Percentiles rank a stretch among this genome's conserved stretches.
Evolutionary conservation across 2,329 filamentous ascomycete genomes (phyloP).

Genomic region (Colletotrichum chrysophilum): DNA sequence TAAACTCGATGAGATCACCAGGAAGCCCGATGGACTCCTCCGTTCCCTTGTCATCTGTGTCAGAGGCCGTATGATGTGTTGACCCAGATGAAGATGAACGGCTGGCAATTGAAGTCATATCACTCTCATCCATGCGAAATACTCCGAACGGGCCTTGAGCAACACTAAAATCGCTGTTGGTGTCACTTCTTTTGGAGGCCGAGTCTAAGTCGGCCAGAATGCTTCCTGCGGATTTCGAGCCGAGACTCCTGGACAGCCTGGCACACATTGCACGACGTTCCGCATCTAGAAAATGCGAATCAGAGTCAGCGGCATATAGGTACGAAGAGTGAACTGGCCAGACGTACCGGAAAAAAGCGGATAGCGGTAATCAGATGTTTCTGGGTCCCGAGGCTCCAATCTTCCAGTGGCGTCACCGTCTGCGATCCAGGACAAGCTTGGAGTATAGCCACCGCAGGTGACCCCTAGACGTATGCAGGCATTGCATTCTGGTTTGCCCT

Average conservation of each 20-base stretch:
- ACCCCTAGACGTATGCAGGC: constrained; percentile 39
- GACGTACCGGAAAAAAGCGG: background rate
- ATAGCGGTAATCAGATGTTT: background rate
- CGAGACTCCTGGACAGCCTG: background rate
- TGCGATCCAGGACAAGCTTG: background rate
- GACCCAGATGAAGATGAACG: background rate
- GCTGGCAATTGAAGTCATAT: background rate
- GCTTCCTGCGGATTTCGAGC: background rate
- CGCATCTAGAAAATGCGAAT: background rate
- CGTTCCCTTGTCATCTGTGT: background rate
- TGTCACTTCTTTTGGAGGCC: background rate
- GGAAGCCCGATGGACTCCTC: background rate
- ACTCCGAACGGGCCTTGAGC: background rate
- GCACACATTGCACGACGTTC: background rate
- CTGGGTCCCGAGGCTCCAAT: background rate
- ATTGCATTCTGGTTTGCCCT: constrained; percentile 41
- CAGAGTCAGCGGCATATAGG: background rate
- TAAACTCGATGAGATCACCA: background rate
- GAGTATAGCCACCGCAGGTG: constrained; percentile 40
- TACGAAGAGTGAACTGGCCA: background rate
- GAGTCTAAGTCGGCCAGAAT: background rate
- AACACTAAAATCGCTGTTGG: background rate
- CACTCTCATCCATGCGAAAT: background rate
- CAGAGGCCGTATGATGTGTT: background rate
- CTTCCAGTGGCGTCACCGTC: background rate